Evolutionary conservation across 23 red algal species (phyloP), one percentile per base, ranked within the genome.

Genomic region (Gracilariopsis chorda): DNA sequence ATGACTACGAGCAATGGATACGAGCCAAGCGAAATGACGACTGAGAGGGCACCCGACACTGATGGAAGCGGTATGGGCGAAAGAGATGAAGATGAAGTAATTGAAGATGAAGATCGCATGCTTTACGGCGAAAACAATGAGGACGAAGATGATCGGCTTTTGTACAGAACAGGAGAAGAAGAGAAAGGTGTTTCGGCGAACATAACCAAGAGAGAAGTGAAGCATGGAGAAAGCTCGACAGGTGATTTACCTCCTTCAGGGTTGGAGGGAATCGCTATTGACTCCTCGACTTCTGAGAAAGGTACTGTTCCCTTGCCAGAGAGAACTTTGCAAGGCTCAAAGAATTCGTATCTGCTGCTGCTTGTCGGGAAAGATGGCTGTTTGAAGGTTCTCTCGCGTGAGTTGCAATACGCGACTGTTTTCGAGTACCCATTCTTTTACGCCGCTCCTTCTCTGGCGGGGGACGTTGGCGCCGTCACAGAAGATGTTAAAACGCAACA

Each of bases 21-120:
- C 5, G 32, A 65, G n/a, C 6, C 25, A 3, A 72, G 46, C 65
- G 48, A 48, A 1, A 7, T 76, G 16, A 32, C 53, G 28, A 20
- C 24, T 14, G 68, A 75, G 30, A 40, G 62, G n/a, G 62, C n/a
- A 16, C 2, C 35, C 20, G 33, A 30, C 13, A 37, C 6, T 4
- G 45, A 49, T n/a, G 67, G 27, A 3, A 43, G 12, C 37, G 44
- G n/a, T 24, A 51, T 62, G 30, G 32, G 21, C 14, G 71, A 51
- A 53, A 34, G 27, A 16, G 29, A 70, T 17, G 44, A 69, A 29
- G 74, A 58, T 24, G 86, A 90, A 20, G 53, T 58, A 42, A 65
- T 80, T 42, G 86, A 90, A 80, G 86, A 90, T 27, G 86, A 90
- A 49, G 86, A 90, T 30, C 55, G 71, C 7, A 63, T 90, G 86